Evolutionary conservation across 129 eudicot species (phyloP).

Genomic region (Pittosporum tobira): DNA sequence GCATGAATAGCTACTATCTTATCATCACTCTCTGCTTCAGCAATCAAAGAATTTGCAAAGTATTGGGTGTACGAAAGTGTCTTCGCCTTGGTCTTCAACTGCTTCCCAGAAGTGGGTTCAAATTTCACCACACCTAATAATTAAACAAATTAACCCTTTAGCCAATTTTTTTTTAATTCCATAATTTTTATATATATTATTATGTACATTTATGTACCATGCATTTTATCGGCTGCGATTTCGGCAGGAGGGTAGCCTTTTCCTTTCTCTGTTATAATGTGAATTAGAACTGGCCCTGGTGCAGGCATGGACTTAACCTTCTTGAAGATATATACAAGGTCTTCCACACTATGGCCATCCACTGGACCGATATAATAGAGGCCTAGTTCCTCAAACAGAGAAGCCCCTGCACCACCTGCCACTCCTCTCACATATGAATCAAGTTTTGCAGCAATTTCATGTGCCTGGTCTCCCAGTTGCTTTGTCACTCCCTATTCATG

Average conservation of each 20-base stretch:
- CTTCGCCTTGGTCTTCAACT: slow-evolving; percentile 26
- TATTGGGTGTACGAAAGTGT: slow-evolving; percentile 60
- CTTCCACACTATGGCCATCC: slow-evolving; percentile 61
- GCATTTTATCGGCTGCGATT: slow-evolving; percentile 57
- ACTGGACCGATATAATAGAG: slow-evolving; percentile 65
- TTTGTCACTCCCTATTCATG: slow-evolving; percentile 33
- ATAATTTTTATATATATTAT: neutral
- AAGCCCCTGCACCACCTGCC: slow-evolving; percentile 24
- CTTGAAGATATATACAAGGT: slow-evolving; percentile 38
- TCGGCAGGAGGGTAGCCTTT: slow-evolving; percentile 76
- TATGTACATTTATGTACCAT: slow-evolving; percentile 25
- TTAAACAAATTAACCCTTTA: slow-evolving; percentile 5
- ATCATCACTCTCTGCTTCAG: slow-evolving; percentile 47
- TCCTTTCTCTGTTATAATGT: slow-evolving; percentile 66
- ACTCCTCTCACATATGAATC: slow-evolving; percentile 32
- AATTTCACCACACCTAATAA: slow-evolving; percentile 53
- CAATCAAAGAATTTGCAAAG: slow-evolving; percentile 51
- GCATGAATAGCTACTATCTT: slow-evolving; percentile 65
- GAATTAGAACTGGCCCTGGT: slow-evolving; percentile 60
- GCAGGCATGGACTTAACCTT: slow-evolving; percentile 36
- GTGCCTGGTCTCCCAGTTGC: slow-evolving; percentile 37
- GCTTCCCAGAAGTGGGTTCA: slow-evolving; percentile 46
- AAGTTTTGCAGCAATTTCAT: slow-evolving; percentile 42
- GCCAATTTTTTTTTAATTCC: neutral
- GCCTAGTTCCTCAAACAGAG: slow-evolving; percentile 64